These are phyloP conservation scores for Colletotrichum plurivorum DNA, from an alignment of 2,329 filamentous ascomycete genomes.

Conservation along the genomic window DNA sequence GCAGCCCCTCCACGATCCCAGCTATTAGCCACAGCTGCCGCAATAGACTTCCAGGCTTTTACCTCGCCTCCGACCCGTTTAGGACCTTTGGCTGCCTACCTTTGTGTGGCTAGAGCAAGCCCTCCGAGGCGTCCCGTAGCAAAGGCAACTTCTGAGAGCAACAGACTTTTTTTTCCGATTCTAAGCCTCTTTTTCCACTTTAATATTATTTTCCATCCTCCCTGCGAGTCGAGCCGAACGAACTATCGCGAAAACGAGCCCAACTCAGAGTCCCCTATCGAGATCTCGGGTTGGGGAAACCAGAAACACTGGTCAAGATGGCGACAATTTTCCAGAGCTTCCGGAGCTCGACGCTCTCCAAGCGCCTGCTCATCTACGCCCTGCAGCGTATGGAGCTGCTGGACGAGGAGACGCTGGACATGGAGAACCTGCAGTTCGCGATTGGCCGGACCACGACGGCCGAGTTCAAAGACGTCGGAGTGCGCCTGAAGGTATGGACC, in stretches of 20 bases:
- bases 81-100: not conserved
- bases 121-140: too few relatives aligned
- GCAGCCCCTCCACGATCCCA: constrained; percentile 10
- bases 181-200: not conserved
- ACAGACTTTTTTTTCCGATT: too few relatives aligned
- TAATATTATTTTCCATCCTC: not conserved
- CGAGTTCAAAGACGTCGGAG: constrained; percentile 88
- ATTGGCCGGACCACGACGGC: constrained; percentile 86
- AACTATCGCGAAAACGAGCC: constrained; percentile 1
- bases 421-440: constrained; percentile 87
- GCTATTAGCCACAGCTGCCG: constrained; percentile 2
- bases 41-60: not conserved
- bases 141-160: too few relatives aligned
- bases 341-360: constrained; percentile 82
- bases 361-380: constrained; percentile 89
- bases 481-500: constrained; percentile 80
- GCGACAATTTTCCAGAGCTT: constrained; percentile 79
- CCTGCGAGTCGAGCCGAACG: not conserved
- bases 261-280: constrained; percentile 3
- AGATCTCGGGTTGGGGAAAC: constrained; percentile 14
- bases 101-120: not conserved
- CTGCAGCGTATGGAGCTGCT: constrained; percentile 87
- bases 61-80: not conserved
- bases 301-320: constrained; percentile 64
- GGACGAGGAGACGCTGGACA: constrained; percentile 87